Conservation (phyloP, 2,329 filamentous ascomycete genomes). For the Raffaelea albimanens region DNA sequence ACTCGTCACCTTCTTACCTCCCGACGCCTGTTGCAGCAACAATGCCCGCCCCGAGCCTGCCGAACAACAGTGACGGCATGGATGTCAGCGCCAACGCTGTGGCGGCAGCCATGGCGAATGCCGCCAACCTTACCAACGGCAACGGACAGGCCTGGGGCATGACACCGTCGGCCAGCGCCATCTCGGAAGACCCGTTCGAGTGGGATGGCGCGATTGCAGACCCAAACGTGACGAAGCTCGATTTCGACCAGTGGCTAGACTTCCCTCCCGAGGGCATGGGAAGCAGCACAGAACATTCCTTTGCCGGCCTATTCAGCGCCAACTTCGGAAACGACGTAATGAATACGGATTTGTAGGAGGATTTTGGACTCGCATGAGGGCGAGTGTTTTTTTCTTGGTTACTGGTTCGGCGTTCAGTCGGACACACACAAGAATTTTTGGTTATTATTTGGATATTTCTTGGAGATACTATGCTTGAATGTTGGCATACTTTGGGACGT, state of each 20-base stretch:
- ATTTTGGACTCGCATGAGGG: background rate
- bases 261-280: slow-evolving; percentile 39
- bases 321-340: slow-evolving; percentile 12
- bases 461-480: no score
- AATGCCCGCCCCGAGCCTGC: background rate
- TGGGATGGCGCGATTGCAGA: slow-evolving; percentile 36
- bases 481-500: no score
- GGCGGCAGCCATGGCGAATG: slow-evolving; percentile 22
- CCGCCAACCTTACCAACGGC: background rate
- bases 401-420: no score
- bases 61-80: slow-evolving; percentile 25
- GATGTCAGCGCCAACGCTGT: slow-evolving; percentile 15
- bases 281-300: slow-evolving; percentile 15
- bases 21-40: slow-evolving; percentile 2
- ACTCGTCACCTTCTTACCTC: slow-evolving; percentile 1
- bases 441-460: no score
- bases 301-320: slow-evolving; percentile 18
- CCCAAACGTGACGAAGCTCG: slow-evolving; percentile 34
- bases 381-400: background rate
- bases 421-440: no score
- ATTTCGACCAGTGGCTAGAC: slow-evolving; percentile 51
- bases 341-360: slow-evolving; percentile 7
- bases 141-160: slow-evolving; percentile 26
- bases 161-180: slow-evolving; percentile 35
- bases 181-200: slow-evolving; percentile 37